phyloP scores from a whole-genome alignment of 306 rosid genomes.

The Cicer cuneatum region DNA sequence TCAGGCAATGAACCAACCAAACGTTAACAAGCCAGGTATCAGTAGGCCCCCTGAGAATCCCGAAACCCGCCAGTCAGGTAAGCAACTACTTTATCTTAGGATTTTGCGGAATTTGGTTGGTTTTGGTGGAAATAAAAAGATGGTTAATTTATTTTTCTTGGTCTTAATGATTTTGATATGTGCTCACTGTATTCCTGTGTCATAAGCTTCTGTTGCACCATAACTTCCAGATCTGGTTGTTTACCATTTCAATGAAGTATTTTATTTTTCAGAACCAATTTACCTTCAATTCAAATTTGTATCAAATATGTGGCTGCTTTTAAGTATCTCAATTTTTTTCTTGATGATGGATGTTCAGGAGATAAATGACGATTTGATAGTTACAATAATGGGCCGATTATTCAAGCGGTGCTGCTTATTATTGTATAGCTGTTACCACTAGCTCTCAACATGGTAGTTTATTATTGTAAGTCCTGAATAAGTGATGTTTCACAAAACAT shows the following conservation, averaged over 20 bases:
- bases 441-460: constrained; percentile 37
- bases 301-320: constrained; percentile 28
- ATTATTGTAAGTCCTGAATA: constrained; percentile 29
- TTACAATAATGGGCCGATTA: constrained; percentile 15
- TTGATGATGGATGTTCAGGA: constrained; percentile 30
- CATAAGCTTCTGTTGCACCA: constrained; percentile 4
- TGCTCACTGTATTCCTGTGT: constrained; percentile 25
- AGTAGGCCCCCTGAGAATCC: constrained; percentile 56
- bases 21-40: constrained; percentile 54
- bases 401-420: constrained; percentile 37
- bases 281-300: constrained; percentile 15
- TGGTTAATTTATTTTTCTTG: neutral
- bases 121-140: constrained; percentile 13
- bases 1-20: constrained; percentile 58
- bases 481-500: constrained; percentile 29
- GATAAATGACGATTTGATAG: constrained; percentile 35
- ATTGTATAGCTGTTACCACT: constrained; percentile 38
- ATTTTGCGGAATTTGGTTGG: constrained; percentile 27
- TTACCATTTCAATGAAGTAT: constrained; percentile 26
- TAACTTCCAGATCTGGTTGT: constrained; percentile 7
- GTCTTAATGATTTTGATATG: constrained; percentile 7
- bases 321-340: constrained; percentile 25
- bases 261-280: constrained; percentile 9
- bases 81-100: constrained; percentile 32
- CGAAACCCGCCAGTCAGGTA: constrained; percentile 64